Conservation (phyloP, 2,329 filamentous ascomycete species). For the Ilyonectria destructans region DNA sequence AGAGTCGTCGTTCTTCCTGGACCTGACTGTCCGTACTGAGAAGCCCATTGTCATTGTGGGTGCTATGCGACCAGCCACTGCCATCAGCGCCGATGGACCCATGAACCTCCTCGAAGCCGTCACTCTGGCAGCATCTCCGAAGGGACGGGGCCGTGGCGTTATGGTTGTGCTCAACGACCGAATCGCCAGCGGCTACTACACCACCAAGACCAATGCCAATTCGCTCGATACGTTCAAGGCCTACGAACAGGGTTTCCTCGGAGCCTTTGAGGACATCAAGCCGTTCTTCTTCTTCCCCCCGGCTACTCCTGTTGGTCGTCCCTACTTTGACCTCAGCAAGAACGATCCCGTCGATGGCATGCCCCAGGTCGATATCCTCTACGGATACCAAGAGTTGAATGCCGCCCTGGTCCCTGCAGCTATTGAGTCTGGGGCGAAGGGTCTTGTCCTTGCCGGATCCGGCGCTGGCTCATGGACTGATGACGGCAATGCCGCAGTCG, state of each 20-base stretch:
- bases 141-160: constrained; percentile 62
- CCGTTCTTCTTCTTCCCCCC: constrained; percentile 74
- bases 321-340: constrained; percentile 58
- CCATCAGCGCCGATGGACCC: constrained; percentile 74
- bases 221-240: constrained; percentile 74
- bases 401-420: constrained; percentile 63
- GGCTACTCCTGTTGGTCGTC: constrained; percentile 61
- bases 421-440: constrained; percentile 64
- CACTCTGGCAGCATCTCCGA: constrained; percentile 65
- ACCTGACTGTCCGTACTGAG: constrained; percentile 68
- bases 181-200: constrained; percentile 70
- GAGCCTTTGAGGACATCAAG: constrained; percentile 70
- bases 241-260: constrained; percentile 70
- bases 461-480: constrained; percentile 63
- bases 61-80: constrained; percentile 75
- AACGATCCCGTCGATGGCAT: constrained; percentile 53
- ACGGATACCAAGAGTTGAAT: constrained; percentile 67
- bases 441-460: constrained; percentile 70
- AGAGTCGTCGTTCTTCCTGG: constrained; percentile 75
- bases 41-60: constrained; percentile 75
- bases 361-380: constrained; percentile 71
- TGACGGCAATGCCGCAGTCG: constrained; percentile 51
- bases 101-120: constrained; percentile 74
- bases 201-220: constrained; percentile 75
- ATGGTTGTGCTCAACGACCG: constrained; percentile 76